A percentile compares a stretch with the other conserved stretches of the same genome.
Conservation (phyloP, 441 rosid genomes). For the Eutrema salsugineum region DNA sequence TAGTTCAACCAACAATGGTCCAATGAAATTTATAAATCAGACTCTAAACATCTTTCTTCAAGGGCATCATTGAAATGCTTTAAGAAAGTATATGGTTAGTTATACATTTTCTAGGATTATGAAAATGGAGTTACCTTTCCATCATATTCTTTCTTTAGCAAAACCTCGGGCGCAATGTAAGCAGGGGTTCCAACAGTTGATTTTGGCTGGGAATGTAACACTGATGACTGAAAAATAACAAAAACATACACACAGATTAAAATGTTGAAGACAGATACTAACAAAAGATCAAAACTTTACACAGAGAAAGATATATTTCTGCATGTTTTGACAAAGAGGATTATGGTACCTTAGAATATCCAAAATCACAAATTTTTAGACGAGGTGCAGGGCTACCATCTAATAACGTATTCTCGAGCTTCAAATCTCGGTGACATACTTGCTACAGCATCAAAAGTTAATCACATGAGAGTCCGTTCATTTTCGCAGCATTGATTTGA, state of each 20-base stretch:
- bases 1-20: neutral
- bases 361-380: slow-evolving; percentile 94
- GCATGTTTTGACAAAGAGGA: neutral
- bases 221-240: slow-evolving; percentile 63
- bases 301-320: neutral
- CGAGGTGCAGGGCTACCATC: slow-evolving; percentile 98
- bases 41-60: neutral
- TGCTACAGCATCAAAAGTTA: slow-evolving; percentile 43
- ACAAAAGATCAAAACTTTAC: neutral
- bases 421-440: slow-evolving; percentile 95
- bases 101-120: neutral
- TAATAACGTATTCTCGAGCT: slow-evolving; percentile 86
- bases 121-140: slow-evolving; percentile 70
- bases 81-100: neutral
- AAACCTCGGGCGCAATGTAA: slow-evolving; percentile 96
- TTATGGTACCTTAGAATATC: slow-evolving; percentile 98
- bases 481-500: slow-evolving; percentile 8
- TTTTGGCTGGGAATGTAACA: slow-evolving; percentile 97
- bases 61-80: neutral
- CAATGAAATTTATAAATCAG: neutral
- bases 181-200: slow-evolving; percentile 99
- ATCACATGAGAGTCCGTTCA: neutral
- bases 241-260: neutral
- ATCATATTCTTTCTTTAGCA: slow-evolving; percentile 93
- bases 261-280: neutral